Conservation (phyloP, 2,329 filamentous ascomycete genomes). For the Ceratocystis destructans region DNA sequence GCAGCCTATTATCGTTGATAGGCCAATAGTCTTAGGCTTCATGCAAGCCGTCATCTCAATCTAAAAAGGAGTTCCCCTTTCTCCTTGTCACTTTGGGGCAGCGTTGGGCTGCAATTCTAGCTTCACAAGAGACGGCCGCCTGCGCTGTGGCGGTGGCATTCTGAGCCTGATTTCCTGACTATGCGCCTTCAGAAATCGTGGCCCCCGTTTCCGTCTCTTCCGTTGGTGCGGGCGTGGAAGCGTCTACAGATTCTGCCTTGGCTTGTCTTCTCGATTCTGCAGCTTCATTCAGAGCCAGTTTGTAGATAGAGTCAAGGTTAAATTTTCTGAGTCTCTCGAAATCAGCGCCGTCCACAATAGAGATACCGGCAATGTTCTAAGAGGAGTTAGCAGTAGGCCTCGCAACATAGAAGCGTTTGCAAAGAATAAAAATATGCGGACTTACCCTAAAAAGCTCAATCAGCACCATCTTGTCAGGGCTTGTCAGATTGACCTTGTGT, state of each 20-base stretch:
- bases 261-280: not conserved
- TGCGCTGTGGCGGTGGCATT: not conserved
- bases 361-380: conserved; percentile 66
- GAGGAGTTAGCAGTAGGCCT: not conserved
- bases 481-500: conserved; percentile 64
- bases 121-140: no score
- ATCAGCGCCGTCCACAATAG: conserved; percentile 54
- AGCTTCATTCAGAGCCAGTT: conserved; percentile 22
- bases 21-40: no score
- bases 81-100: no score
- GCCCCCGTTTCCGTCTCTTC: not conserved
- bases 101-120: no score
- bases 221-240: not conserved
- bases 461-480: conserved; percentile 65
- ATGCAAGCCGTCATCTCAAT: no score
- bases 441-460: conserved; percentile 53
- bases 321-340: conserved; percentile 64
- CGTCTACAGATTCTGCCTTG: not conserved
- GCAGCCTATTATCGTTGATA: no score
- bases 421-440: not conserved
- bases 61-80: no score
- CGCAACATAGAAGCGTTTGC: not conserved
- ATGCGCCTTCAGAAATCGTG: not conserved
- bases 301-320: conserved; percentile 63
- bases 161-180: not conserved